phyloP scores from a whole-genome alignment of 2,329 filamentous ascomycete species.

The Diaporthe batatas region DNA sequence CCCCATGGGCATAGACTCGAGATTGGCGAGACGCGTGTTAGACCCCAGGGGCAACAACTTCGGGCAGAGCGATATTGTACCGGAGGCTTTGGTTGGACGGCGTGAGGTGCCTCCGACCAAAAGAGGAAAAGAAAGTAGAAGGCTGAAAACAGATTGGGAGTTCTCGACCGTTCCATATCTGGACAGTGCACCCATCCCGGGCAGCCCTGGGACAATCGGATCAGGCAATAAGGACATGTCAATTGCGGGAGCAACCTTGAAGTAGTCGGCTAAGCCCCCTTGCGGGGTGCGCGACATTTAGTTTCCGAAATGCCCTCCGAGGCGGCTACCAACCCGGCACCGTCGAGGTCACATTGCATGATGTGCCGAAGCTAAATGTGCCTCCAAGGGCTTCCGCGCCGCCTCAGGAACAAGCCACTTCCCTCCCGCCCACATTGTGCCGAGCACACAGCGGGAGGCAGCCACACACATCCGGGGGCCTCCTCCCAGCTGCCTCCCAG shows the following conservation, averaged over 20 bases:
- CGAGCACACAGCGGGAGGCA: not conserved
- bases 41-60: not conserved
- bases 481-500: not conserved
- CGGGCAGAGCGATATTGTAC: not conserved
- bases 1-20: not conserved
- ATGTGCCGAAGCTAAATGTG: conserved; percentile 3
- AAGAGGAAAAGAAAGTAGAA: not conserved
- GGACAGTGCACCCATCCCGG: not conserved
- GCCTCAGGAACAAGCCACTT: not conserved
- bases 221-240: not conserved
- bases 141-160: not conserved
- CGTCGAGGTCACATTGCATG: conserved; percentile 14
- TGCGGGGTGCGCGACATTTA: not conserved
- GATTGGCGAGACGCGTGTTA: not conserved
- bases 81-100: not conserved
- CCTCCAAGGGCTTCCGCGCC: not conserved
- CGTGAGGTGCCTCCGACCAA: not conserved
- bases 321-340: conserved; percentile 6
- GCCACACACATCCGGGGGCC: not conserved
- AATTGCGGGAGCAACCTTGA: not conserved
- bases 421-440: not conserved
- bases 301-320: not conserved
- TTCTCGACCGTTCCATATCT: conserved; percentile 16
- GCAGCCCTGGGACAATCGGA: not conserved
- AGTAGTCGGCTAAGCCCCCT: not conserved